Evolutionary conservation across 352 stramenopile species (phyloP).

Genomic region (Globisporangium orthogonon): DNA sequence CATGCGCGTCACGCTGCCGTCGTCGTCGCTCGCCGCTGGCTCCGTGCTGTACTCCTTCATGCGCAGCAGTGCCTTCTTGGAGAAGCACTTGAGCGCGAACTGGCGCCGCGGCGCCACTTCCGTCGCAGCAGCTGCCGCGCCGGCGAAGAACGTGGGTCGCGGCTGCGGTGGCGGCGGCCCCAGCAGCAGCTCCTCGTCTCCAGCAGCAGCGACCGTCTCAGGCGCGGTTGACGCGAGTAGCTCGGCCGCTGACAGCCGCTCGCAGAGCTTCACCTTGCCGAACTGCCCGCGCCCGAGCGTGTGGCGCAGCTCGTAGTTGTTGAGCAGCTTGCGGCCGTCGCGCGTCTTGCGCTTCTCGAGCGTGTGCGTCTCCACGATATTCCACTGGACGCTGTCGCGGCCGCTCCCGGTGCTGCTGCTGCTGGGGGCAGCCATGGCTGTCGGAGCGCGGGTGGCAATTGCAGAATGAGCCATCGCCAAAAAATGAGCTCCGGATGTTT

Average conservation of each 20-base stretch:
- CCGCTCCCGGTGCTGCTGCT: background rate
- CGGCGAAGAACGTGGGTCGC: constrained; percentile 2
- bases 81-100: constrained; percentile 86
- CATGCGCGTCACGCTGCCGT: constrained; percentile 29
- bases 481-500: no score
- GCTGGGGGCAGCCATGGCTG: background rate
- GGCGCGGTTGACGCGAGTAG: background rate
- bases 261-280: constrained; percentile 81
- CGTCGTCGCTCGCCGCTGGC: background rate
- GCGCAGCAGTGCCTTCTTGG: constrained; percentile 61
- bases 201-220: background rate
- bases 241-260: constrained; percentile 33
- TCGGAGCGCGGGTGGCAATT: background rate
- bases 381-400: constrained; percentile 21
- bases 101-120: constrained; percentile 12
- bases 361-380: constrained; percentile 61
- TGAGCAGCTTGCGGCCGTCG: constrained; percentile 54
- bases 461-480: background rate
- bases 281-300: constrained; percentile 74
- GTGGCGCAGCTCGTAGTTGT: constrained; percentile 74
- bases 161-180: constrained; percentile 5
- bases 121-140: constrained; percentile 1
- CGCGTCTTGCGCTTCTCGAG: constrained; percentile 41
- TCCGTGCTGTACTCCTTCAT: constrained; percentile 75
- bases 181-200: background rate